Evolutionary conservation across 441 rosid species (phyloP).

Genomic region (Syzygium syzygioides): DNA sequence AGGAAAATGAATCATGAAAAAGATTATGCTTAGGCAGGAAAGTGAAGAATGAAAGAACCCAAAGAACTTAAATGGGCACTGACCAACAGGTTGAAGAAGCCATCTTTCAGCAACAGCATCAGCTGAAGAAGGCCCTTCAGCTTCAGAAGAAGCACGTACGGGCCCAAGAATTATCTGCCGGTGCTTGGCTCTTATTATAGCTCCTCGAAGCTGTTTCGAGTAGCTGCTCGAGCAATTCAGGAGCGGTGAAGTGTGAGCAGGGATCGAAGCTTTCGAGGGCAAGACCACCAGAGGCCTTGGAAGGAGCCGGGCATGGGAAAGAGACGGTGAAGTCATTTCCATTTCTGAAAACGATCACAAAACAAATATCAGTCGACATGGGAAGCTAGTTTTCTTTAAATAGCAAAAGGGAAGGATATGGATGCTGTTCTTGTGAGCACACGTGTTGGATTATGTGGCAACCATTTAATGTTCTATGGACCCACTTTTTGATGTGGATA

Average conservation of each 20-base stretch:
- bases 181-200: conserved; percentile 20
- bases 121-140: conserved; percentile 24
- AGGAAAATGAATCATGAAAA: neutral
- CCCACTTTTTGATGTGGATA: conserved; percentile 24
- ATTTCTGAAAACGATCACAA: conserved; percentile 1
- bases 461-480: conserved; percentile 22
- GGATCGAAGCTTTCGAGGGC: conserved; percentile 23
- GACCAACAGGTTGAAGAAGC: conserved; percentile 83
- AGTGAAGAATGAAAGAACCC: neutral
- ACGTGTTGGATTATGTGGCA: conserved; percentile 32
- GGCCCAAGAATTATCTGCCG: conserved; percentile 15
- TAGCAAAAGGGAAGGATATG: neutral
- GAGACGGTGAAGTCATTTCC: conserved; percentile 32
- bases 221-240: conserved; percentile 15
- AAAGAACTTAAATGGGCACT: conserved; percentile 2
- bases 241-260: conserved; percentile 20
- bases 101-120: conserved; percentile 37
- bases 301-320: conserved; percentile 16
- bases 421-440: conserved; percentile 7
- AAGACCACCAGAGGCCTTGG: conserved; percentile 2
- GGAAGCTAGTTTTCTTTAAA: neutral
- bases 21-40: neutral
- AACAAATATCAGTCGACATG: neutral
- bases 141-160: conserved; percentile 33
- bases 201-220: conserved; percentile 7